Evolutionary conservation across 2,329 filamentous ascomycete genomes (phyloP).

Genomic region (Nemania abortiva): DNA sequence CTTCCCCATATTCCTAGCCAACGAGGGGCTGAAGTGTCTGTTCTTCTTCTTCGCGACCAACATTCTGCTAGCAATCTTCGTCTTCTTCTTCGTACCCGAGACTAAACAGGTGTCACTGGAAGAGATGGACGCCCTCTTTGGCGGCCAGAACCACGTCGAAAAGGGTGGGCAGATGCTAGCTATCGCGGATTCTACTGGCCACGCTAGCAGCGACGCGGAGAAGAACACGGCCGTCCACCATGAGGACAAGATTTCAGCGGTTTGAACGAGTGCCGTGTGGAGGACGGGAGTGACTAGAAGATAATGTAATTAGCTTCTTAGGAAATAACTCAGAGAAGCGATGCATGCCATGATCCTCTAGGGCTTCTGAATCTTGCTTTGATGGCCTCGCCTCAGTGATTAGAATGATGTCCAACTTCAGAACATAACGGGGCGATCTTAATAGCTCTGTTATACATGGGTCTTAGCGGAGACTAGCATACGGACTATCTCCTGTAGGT

Average conservation of each 20-base stretch:
- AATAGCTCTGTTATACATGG: too few relatives aligned
- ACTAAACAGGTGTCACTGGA: conserved; percentile 64
- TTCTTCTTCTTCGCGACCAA: conserved; percentile 60
- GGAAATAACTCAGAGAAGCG: background rate
- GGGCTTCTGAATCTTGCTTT: background rate
- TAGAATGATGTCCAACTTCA: background rate
- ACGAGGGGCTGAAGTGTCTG: conserved; percentile 60
- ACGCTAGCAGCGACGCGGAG: conserved; percentile 32
- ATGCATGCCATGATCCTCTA: conserved; percentile 7
- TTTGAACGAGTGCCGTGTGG: background rate
- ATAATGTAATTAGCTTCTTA: conserved; percentile 12
- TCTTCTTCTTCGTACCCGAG: conserved; percentile 65
- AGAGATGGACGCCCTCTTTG: conserved; percentile 68
- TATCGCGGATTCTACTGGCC: conserved; percentile 25
- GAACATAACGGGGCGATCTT: background rate
- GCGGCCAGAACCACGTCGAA: conserved; percentile 67
- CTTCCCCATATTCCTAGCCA: conserved; percentile 75
- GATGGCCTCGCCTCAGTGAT: background rate
- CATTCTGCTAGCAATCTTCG: conserved; percentile 61
- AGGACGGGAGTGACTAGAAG: background rate
- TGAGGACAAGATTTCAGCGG: conserved; percentile 16
- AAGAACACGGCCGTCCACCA: conserved; percentile 33
- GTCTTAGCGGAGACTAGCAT: too few relatives aligned
- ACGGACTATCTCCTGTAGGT: too few relatives aligned
- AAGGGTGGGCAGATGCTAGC: conserved; percentile 63